phyloP scores from a whole-genome alignment of 2,329 filamentous ascomycete species.

The Curvularia eragrostidis region DNA sequence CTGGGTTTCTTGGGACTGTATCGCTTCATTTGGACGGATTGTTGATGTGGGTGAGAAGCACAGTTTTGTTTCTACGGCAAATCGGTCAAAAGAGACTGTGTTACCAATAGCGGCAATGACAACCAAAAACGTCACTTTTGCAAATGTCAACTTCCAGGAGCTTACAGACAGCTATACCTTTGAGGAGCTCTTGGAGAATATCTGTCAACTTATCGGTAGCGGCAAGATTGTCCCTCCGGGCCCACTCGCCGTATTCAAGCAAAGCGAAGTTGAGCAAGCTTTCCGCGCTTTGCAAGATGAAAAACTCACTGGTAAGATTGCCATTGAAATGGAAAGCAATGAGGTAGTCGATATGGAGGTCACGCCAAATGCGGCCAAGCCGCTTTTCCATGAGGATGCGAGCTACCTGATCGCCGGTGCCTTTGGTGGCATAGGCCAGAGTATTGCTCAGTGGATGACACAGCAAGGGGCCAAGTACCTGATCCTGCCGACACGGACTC shows the following conservation, averaged over 20 bases:
- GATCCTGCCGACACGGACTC: conserved; percentile 26
- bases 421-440: conserved; percentile 34
- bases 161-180: conserved; percentile 6
- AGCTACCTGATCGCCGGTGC: conserved; percentile 36
- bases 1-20: conserved; percentile 27
- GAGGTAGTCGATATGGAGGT: conserved; percentile 15
- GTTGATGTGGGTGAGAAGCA: conserved; percentile 27
- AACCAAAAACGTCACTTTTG: conserved; percentile 10
- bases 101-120: background rate
- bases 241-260: conserved; percentile 15
- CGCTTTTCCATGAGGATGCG: conserved; percentile 19
- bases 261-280: conserved; percentile 21
- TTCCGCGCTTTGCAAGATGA: conserved; percentile 25
- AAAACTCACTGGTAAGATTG: conserved; percentile 12
- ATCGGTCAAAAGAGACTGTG: conserved; percentile 4
- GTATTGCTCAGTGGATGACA: conserved; percentile 29
- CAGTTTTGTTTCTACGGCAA: conserved; percentile 8
- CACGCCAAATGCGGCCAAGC: background rate
- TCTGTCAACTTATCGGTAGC: conserved; percentile 1
- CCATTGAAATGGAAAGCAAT: conserved; percentile 15
- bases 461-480: conserved; percentile 30
- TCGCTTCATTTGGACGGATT: conserved; percentile 44
- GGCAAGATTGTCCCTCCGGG: background rate
- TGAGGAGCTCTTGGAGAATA: conserved; percentile 2
- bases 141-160: conserved; percentile 13